Percentiles rank a stretch among this genome's conserved stretches.
Evolutionary conservation across 352 stramenopile species (phyloP).

Genomic region (Phytopythium oedochilum): DNA sequence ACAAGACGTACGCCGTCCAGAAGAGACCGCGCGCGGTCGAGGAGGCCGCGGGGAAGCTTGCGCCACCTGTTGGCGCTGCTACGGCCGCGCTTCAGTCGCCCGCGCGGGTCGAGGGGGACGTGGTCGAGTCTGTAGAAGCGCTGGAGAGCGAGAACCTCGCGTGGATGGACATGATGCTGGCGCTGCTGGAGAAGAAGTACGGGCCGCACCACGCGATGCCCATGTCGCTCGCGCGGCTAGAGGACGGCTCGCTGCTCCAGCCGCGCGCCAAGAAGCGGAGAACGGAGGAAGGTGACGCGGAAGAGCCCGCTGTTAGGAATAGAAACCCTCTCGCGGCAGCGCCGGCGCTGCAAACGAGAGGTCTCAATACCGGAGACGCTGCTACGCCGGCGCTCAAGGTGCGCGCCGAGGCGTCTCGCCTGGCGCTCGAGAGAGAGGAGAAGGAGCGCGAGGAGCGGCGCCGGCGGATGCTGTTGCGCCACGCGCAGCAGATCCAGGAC

Average conservation of each 20-base stretch:
- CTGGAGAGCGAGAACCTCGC: constrained; percentile 58
- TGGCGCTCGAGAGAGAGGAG: constrained; percentile 18
- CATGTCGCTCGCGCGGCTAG: constrained; percentile 35
- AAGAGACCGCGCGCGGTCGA: background rate
- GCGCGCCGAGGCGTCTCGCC: constrained; percentile 9
- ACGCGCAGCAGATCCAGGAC: constrained; percentile 70
- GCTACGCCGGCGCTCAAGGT: background rate
- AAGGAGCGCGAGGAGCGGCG: constrained; percentile 38
- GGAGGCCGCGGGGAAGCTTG: background rate
- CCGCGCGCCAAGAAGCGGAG: constrained; percentile 18
- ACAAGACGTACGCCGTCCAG: background rate
- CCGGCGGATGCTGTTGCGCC: constrained; percentile 36
- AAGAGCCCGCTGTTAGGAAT: background rate
- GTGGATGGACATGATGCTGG: constrained; percentile 84
- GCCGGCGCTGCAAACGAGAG: background rate
- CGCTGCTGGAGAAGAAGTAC: constrained; percentile 68
- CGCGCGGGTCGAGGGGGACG: background rate
- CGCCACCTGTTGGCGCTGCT: background rate
- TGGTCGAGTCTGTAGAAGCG: constrained; percentile 1
- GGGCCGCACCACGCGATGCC: constrained; percentile 17
- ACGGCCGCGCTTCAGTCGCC: background rate
- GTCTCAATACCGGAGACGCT: background rate
- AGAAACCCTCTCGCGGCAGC: too few relatives aligned
- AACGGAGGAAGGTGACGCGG: constrained; percentile 5
- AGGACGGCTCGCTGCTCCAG: constrained; percentile 33